phyloP scores from a whole-genome alignment of 2,329 filamentous ascomycete genomes.

The Leptographium galeiforme region DNA sequence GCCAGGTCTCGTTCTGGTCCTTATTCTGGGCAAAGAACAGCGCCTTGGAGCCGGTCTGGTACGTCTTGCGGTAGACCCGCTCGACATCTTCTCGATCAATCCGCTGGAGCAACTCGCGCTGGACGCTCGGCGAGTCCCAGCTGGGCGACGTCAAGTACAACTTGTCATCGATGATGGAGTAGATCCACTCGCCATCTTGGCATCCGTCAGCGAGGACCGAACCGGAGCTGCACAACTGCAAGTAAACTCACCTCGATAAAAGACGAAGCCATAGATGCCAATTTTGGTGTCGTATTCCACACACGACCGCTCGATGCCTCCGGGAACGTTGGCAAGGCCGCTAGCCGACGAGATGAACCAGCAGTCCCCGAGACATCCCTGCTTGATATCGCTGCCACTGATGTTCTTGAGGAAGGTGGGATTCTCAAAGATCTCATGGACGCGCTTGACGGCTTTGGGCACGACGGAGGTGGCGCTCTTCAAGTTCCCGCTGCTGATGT shows the following conservation, averaged over 20 bases:
- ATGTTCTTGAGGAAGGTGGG: constrained; percentile 55
- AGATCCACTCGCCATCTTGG: constrained; percentile 75
- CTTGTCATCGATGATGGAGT: constrained; percentile 84
- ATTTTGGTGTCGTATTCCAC: constrained; percentile 61
- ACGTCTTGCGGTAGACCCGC: constrained; percentile 49
- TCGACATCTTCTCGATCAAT: constrained; percentile 58
- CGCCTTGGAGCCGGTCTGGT: constrained; percentile 61
- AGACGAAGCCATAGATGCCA: constrained; percentile 83
- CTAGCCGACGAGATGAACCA: constrained; percentile 72
- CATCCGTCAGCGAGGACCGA: background rate
- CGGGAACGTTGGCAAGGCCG: constrained; percentile 60
- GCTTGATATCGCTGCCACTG: constrained; percentile 61
- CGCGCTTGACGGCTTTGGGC: constrained; percentile 64
- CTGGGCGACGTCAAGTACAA: constrained; percentile 71
- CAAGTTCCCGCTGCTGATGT: constrained; percentile 24
- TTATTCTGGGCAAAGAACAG: constrained; percentile 66
- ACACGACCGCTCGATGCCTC: constrained; percentile 58
- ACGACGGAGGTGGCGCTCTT: constrained; percentile 29
- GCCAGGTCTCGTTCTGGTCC: constrained; percentile 66
- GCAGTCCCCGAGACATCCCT: constrained; percentile 67
- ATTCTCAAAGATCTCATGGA: constrained; percentile 61
- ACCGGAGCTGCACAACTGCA: background rate
- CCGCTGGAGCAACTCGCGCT: constrained; percentile 61
- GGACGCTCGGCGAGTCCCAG: constrained; percentile 66
- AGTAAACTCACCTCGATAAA: constrained; percentile 48